These are phyloP conservation scores for Nemania sp. DNA, from an alignment of 2,329 filamentous ascomycete species.

Conservation along the genomic window DNA sequence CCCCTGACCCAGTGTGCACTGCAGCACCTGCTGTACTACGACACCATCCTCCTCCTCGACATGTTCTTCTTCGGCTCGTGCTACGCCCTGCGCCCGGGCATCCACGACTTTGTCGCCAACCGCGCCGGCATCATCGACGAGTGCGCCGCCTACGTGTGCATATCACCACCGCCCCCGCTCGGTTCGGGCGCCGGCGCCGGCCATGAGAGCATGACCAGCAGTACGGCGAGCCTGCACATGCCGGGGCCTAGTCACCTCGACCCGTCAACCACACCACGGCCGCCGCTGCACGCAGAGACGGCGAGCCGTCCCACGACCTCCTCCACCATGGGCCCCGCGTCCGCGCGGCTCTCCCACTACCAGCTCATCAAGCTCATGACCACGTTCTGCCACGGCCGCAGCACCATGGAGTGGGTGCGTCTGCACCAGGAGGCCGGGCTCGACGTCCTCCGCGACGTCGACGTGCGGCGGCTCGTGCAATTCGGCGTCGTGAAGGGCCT, in stretches of 20 bases:
- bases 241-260: slow-evolving; percentile 7
- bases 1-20: slow-evolving; percentile 88
- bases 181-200: not conserved
- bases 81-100: slow-evolving; percentile 83
- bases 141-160: slow-evolving; percentile 85
- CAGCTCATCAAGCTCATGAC: slow-evolving; percentile 86
- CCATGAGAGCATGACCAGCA: slow-evolving; percentile 19
- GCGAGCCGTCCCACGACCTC: slow-evolving; percentile 22
- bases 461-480: slow-evolving; percentile 91
- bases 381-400: slow-evolving; percentile 83
- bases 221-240: slow-evolving; percentile 21
- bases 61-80: slow-evolving; percentile 95
- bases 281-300: not conserved
- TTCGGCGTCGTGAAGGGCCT: slow-evolving; percentile 97
- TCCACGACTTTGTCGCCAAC: slow-evolving; percentile 84
- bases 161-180: slow-evolving; percentile 34
- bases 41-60: slow-evolving; percentile 89
- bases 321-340: not conserved
- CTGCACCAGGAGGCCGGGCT: slow-evolving; percentile 75
- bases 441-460: slow-evolving; percentile 78
- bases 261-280: slow-evolving; percentile 9
- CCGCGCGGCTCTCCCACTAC: slow-evolving; percentile 58
- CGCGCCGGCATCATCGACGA: slow-evolving; percentile 82
- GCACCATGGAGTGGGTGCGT: slow-evolving; percentile 88
- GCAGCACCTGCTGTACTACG: slow-evolving; percentile 91